A percentile compares a stretch with the other conserved stretches of the same genome.
Evolutionary conservation across 2,329 filamentous ascomycete species (phyloP).

Genomic region (Sporothrix variecibatus): DNA sequence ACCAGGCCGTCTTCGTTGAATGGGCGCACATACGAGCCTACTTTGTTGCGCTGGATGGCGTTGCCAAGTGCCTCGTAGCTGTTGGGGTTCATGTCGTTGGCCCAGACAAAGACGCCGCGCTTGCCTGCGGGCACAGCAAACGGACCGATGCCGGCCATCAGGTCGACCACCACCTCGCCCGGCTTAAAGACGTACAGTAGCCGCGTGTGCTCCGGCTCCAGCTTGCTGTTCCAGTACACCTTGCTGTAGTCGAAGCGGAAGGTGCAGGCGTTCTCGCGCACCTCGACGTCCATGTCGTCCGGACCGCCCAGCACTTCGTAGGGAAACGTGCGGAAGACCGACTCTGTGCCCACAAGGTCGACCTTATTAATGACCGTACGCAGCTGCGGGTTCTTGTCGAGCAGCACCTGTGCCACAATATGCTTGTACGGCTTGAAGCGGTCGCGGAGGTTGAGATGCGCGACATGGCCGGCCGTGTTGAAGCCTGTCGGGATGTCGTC

Average conservation of each 20-base stretch:
- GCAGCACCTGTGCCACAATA: constrained; percentile 79
- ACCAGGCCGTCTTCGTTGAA: constrained; percentile 79
- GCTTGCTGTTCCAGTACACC: constrained; percentile 96
- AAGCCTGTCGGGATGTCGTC: constrained; percentile 84
- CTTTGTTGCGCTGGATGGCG: constrained; percentile 78
- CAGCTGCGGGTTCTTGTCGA: constrained; percentile 84
- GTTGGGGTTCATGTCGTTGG: constrained; percentile 95
- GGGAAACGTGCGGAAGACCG: constrained; percentile 84
- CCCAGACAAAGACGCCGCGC: constrained; percentile 89
- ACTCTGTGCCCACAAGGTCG: constrained; percentile 81
- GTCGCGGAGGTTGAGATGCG: constrained; percentile 86
- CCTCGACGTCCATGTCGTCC: constrained; percentile 79
- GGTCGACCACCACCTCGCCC: constrained; percentile 89
- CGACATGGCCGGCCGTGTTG: constrained; percentile 86
- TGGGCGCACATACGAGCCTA: constrained; percentile 69
- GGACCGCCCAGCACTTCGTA: constrained; percentile 87
- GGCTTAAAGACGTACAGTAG: constrained; percentile 74
- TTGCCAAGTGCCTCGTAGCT: constrained; percentile 72
- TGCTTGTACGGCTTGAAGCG: constrained; percentile 83
- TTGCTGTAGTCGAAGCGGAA: constrained; percentile 94
- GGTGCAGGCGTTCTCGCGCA: constrained; percentile 79
- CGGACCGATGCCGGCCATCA: constrained; percentile 96
- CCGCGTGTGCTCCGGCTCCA: constrained; percentile 85
- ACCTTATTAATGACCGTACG: constrained; percentile 95
- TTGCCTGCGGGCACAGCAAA: constrained; percentile 92